Base-by-base conservation (phyloP, 257 asterid genomes). In the Sherardia arvensis region DNA sequence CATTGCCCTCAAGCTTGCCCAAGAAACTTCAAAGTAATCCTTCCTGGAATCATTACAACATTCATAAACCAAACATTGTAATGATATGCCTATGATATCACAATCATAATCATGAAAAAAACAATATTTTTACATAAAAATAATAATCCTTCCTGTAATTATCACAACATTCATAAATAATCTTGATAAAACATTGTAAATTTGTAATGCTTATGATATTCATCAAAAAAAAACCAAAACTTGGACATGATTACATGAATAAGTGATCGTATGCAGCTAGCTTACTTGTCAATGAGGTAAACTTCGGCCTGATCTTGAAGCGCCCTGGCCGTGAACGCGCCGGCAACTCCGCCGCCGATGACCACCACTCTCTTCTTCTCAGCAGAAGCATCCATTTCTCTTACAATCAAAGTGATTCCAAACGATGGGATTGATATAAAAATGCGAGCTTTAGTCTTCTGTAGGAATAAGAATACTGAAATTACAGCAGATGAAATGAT, bases 271-370 rank as follows among this genome's bases (percentile, higher is more conserved):
- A 47, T 30, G 12, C 22, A 1, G 15, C 27, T 14, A 17, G 27
- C 89, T 84, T 74, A 91, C 98, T 77, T 53, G 69, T 91, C 98
- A 73, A 91, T 80, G 53, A 91, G 90, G 67, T 53, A 66, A 72
- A 88, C 95, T 68, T 88, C 82, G 1, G 79, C 80, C 5, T 73
- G 70, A 61, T 78, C 71, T 60, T 86, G 81, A 73, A 91, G 96
- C 47, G 65, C 74, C 65, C 85, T 84, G 27, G 96, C 94, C 64
- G 84, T 56, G 26, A 80, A 47, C 27, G 92, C 76, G 57, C 98
- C 98, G 7, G 78, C 96, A 12, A 74, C 80, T 68, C 98, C 96
- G 60, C 98, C 98, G 51, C 95, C 98, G 61, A 91, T 79, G 32
- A 88, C 83, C 69, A 73, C 96, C 65, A 88, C 95, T 65, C 68